Conservation (phyloP, 2,329 filamentous ascomycete species). For the Diplocarpon mali region DNA sequence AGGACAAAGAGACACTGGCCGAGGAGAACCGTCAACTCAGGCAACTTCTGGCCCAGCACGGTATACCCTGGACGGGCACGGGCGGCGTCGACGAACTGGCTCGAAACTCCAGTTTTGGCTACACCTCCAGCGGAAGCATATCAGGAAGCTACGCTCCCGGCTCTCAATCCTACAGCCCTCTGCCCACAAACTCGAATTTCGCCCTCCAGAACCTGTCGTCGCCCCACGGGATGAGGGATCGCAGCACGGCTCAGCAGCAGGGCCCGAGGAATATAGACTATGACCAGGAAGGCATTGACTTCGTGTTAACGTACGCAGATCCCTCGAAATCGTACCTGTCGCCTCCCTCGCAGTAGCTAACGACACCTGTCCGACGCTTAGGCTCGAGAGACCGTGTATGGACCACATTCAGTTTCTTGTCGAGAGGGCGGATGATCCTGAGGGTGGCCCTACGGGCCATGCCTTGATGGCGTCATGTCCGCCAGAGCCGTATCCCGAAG, state of each 20-base stretch:
- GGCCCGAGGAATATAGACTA: slow-evolving; percentile 46
- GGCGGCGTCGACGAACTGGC: slow-evolving; percentile 24
- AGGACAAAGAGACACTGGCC: slow-evolving; percentile 63
- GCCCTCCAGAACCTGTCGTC: slow-evolving; percentile 5
- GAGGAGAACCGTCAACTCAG: slow-evolving; percentile 73
- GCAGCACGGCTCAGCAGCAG: slow-evolving; percentile 21
- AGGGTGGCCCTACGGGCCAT: slow-evolving; percentile 70
- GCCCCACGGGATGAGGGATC: slow-evolving; percentile 10
- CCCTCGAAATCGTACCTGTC: slow-evolving; percentile 55
- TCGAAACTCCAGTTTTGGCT: slow-evolving; percentile 37
- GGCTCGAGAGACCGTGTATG: slow-evolving; percentile 91
- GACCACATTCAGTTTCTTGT: slow-evolving; percentile 76
- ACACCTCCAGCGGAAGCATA: slow-evolving; percentile 44
- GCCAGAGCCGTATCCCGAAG: slow-evolving; percentile 37
- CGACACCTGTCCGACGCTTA: slow-evolving; percentile 32
- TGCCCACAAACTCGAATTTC: slow-evolving; percentile 16
- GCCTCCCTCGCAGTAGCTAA: slow-evolving; percentile 47
- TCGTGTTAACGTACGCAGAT: slow-evolving; percentile 75
- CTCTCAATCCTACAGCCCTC: slow-evolving; percentile 28
- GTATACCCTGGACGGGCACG: slow-evolving; percentile 31
- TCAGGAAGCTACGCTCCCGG: slow-evolving; percentile 49
- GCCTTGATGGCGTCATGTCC: slow-evolving; percentile 89
- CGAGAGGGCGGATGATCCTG: slow-evolving; percentile 45
- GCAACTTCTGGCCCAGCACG: slow-evolving; percentile 41
- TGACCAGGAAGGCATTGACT: slow-evolving; percentile 78